Conservation (phyloP, 257 asterid species). For the Eucommia ulmoides region DNA sequence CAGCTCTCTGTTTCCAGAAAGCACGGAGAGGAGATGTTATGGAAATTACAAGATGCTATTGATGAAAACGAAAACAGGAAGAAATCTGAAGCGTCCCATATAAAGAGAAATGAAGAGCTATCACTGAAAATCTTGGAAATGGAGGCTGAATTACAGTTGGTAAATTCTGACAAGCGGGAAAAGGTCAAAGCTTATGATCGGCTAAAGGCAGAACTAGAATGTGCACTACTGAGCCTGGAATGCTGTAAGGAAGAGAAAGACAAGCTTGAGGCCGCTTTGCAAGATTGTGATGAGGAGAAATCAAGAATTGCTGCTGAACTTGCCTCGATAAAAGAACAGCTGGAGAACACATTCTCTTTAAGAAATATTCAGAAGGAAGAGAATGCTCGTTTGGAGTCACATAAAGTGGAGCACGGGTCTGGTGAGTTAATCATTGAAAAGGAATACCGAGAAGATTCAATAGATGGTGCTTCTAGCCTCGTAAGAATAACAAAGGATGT, state of each 20-base stretch:
- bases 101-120: conserved; percentile 68
- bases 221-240: conserved; percentile 77
- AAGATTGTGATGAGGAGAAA: conserved; percentile 44
- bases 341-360: conserved; percentile 27
- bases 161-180: conserved; percentile 67
- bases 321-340: conserved; percentile 31
- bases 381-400: conserved; percentile 9
- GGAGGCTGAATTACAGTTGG: conserved; percentile 53
- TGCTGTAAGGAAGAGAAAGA: conserved; percentile 98
- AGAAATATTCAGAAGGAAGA: conserved; percentile 22
- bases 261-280: conserved; percentile 43
- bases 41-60: conserved; percentile 81
- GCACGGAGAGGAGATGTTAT: conserved; percentile 92
- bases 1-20: conserved; percentile 64
- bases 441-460: not conserved
- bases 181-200: conserved; percentile 53
- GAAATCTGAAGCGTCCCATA: conserved; percentile 68
- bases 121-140: conserved; percentile 45
- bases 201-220: conserved; percentile 74
- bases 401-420: conserved; percentile 10
- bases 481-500: not conserved
- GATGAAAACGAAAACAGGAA: conserved; percentile 80
- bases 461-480: not conserved
- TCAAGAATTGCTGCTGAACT: conserved; percentile 40
- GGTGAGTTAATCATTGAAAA: conserved; percentile 12